Evolutionary conservation across 495 filamentous ascomycete genomes (phyloP), one percentile per base, ranked within the genome.

Genomic region (Hypoxylon crocopeplum): DNA sequence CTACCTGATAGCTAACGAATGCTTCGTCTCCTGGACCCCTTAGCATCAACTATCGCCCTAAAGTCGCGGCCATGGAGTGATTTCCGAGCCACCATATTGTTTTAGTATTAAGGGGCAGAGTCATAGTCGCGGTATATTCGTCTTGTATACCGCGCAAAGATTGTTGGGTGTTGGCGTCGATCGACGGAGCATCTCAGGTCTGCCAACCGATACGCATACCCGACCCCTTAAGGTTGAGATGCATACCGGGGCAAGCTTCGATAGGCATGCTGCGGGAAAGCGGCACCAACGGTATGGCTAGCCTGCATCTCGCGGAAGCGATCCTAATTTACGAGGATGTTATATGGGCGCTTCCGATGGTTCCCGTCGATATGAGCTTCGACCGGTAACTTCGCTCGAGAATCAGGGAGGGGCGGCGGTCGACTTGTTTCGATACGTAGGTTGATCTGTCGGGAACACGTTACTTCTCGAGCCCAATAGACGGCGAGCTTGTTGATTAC

Each of bases 231-330:
- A 48, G 54, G 54, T 58, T 48, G 48, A 55, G 56, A 56, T 56
- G 55, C 55, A 56, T 59, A 59, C 33, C 27, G 39, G 45, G 45
- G 36, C 45, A 55, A 40, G 50, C 39, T 49, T 55, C 49, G 11
- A 64, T 16, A 19, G 38, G 38, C 45, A 53, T 41, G 39, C 33
- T 64, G 55, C 55, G 61, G 61, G 55, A 64, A 51, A 51, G 49
- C 55, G 50, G 49, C 49, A 59, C 46, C 33, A 47, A 41, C 42
- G 27, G 30, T 17, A 56, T 46, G 38, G 30, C 34, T 59, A 44
- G 45, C 55, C 10, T 56, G 49, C 45, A 42, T 59, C 49, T 32
- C 50, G 50, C 49, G 61, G 61, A 55, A 59, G 61, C 13, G 61
- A 56, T 64, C 46, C 55, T 36, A 40, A 59, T 64, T 54, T 20